phyloP scores from a whole-genome alignment of 1,284 basidiomycete species.

The Ceratobasidium sp. region DNA sequence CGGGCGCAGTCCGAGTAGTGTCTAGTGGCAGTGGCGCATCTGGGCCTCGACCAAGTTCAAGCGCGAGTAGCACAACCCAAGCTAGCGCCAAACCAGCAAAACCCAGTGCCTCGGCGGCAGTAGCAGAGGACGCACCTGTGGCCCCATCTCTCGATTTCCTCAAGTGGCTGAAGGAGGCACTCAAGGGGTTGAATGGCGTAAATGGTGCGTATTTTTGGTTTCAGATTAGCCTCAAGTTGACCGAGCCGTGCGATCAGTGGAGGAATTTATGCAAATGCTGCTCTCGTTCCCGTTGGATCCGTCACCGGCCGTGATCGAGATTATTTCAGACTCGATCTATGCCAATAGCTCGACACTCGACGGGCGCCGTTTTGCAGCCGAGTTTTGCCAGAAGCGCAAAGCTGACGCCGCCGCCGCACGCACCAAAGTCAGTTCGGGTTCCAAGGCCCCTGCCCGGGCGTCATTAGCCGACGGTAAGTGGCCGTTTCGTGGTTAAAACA shows the following conservation, averaged over 20 bases:
- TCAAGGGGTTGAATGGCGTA: conserved; percentile 85
- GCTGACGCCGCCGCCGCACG: conserved; percentile 65
- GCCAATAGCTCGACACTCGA: conserved; percentile 94
- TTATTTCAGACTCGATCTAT: conserved; percentile 93
- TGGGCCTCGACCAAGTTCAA: conserved; percentile 50
- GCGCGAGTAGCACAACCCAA: conserved; percentile 54
- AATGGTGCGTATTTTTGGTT: conserved; percentile 66
- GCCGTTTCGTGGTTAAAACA: background rate
- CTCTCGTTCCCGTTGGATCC: conserved; percentile 91
- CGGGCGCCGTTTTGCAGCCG: conserved; percentile 91
- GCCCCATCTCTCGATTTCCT: conserved; percentile 89
- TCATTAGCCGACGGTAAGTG: conserved; percentile 74
- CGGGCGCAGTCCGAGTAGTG: conserved; percentile 48
- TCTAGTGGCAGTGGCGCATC: conserved; percentile 52
- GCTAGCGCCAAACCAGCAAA: conserved; percentile 53
- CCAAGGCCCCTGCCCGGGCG: conserved; percentile 61
- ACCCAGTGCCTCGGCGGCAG: conserved; percentile 56
- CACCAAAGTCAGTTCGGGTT: conserved; percentile 24
- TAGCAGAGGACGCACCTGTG: conserved; percentile 68
- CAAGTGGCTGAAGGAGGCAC: conserved; percentile 87
- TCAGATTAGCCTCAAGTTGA: conserved; percentile 10
- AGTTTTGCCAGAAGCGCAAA: conserved; percentile 90
- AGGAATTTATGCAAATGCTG: conserved; percentile 93
- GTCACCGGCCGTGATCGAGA: conserved; percentile 81
- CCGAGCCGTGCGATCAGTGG: conserved; percentile 64